Base-by-base conservation (phyloP, 768 basidiomycete species). In the Tubosaeta sp. region DNA sequence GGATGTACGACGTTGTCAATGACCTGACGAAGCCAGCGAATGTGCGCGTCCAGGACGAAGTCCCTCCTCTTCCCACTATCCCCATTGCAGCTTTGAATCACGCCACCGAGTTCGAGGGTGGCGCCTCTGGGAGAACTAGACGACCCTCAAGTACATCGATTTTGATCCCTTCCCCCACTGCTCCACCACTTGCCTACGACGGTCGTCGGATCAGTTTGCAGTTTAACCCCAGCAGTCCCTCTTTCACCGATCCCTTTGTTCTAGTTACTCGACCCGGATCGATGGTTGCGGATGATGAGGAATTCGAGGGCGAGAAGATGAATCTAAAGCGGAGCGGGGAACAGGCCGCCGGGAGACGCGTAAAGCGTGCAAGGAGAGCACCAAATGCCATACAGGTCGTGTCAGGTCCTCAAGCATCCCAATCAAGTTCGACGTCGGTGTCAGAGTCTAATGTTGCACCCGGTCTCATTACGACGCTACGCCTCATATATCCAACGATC, bases 1-100 rank as follows among this genome's bases (percentile, higher is more conserved):
- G 90, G 90, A 90, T 90, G 89, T 79, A 89, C 51, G 87, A 92
- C 32, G 88, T 77, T 50, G 76, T 91, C 31, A 76, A 81, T 0
- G 87, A 87, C 42, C 69, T 90, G 18, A 83, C 83, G 1, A 69
- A 67, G 46, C 59, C 68, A 4, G 52, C 45, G 3, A 44, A 51
- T 22, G 38, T 9, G 14, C 39, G 27, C 9, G n/a, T 10, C 3
- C 46, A 27, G 5, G 32, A 52, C 2, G 38, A 53, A 14, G 16
- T 43, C 44, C 60, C 65, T 4, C 54, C 60, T 6, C 47, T 52
- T 10, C 61, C 70, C 3, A 58, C 63, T 16, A 22, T 63, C 8
- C 18, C 51, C 51, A 25, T 21, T 19, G 36, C 12, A 18, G 59
- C 21, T 53, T 18, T 70, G 65, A 61, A 60, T 59, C 19, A 47